Evolutionary conservation across 139 green algal genomes (phyloP).

Genomic region (Chlorella ohadii): DNA sequence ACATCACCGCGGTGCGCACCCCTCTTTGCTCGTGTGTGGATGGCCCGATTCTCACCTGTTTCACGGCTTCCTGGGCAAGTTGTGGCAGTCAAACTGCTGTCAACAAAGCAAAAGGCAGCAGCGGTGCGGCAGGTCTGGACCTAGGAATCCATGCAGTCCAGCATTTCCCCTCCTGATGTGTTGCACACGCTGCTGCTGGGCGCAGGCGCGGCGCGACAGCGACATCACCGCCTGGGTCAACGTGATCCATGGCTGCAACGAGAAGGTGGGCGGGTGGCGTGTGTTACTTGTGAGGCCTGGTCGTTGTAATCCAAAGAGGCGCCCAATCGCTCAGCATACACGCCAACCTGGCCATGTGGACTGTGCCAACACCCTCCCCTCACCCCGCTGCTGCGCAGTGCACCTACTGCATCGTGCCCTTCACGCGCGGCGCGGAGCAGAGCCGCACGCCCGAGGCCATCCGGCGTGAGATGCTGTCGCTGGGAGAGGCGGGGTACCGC

Average conservation of each 20-base stretch:
- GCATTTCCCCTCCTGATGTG: too few species aligned
- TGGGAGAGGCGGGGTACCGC: slow-evolving; percentile 93
- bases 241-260: slow-evolving; percentile 99
- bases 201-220: slow-evolving; percentile 76
- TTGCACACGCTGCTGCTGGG: too few species aligned
- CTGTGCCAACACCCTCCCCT: not conserved
- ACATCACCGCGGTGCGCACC: slow-evolving; percentile 75
- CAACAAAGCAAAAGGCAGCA: too few species aligned
- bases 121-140: too few species aligned
- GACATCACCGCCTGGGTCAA: slow-evolving; percentile 97
- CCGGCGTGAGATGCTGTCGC: slow-evolving; percentile 80
- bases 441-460: slow-evolving; percentile 69
- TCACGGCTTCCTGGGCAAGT: too few species aligned
- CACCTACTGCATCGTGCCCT: slow-evolving; percentile 98
- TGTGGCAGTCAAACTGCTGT: too few species aligned
- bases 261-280: slow-evolving; percentile 46
- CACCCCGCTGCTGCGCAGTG: slow-evolving; percentile 64
- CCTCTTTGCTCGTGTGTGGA: too few species aligned
- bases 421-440: slow-evolving; percentile 93
- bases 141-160: too few species aligned
- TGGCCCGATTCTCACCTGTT: too few species aligned
- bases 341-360: too few species aligned
- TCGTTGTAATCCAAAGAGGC: not conserved
- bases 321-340: too few species aligned
- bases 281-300: not conserved